A percentile compares a stretch with the other conserved stretches of the same genome.
phyloP scores from a whole-genome alignment of 257 asterid species.

The Sherardia arvensis region DNA sequence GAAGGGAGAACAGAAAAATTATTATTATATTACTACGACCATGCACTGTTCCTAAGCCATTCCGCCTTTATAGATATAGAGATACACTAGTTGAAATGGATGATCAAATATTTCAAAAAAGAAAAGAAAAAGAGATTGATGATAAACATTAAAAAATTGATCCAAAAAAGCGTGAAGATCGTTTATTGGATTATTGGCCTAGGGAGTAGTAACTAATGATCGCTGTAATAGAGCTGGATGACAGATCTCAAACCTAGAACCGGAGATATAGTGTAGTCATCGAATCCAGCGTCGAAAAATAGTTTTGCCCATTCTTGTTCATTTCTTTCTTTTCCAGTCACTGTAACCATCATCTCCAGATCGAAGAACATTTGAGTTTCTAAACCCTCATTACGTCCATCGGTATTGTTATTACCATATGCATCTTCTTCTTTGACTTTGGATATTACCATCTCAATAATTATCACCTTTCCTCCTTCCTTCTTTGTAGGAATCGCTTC shows the following conservation, averaged over 20 bases:
- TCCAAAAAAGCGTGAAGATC: no score
- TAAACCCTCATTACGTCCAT: neutral
- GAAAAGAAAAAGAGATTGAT: no score
- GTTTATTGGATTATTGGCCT: no score
- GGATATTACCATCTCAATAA: slow-evolving; percentile 14
- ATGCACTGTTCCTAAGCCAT: no score
- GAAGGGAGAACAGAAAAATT: no score
- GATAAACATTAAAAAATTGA: no score
- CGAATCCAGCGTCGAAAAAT: slow-evolving; percentile 26
- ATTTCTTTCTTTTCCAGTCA: slow-evolving; percentile 17
- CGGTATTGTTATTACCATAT: neutral
- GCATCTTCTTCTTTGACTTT: neutral
- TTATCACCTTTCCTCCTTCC: slow-evolving; percentile 20
- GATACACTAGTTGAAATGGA: no score
- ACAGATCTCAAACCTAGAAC: slow-evolving; percentile 29
- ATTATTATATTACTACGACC: no score
- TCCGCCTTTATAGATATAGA: no score
- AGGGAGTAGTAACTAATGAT: no score
- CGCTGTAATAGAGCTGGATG: slow-evolving; percentile 22
- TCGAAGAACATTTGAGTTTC: slow-evolving; percentile 18
- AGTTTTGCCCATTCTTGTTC: slow-evolving; percentile 35
- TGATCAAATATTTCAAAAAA: no score
- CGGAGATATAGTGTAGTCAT: slow-evolving; percentile 20
- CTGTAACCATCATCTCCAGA: slow-evolving; percentile 15
- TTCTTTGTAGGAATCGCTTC: slow-evolving; percentile 16